Evolutionary conservation across 208 protist genomes (phyloP).

Genomic region (Wallacemonas sp.): DNA sequence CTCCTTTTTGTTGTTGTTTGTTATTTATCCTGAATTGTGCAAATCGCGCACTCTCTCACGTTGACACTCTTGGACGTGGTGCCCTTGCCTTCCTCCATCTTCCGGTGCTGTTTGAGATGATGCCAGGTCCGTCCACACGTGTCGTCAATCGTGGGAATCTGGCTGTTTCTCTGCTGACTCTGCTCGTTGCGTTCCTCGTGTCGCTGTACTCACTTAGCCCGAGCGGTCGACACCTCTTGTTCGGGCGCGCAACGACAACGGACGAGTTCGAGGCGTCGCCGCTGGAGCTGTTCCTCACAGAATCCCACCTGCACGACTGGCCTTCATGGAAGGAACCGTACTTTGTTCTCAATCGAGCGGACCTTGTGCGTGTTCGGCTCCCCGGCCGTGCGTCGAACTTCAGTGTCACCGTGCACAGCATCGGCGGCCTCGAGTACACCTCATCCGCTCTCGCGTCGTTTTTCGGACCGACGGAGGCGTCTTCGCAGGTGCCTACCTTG

Average conservation of each 20-base stretch:
- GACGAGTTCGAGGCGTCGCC: background rate
- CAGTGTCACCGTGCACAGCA: background rate
- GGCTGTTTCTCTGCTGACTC: constrained; percentile 8
- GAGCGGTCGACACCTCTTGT: constrained; percentile 7
- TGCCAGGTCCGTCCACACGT: background rate
- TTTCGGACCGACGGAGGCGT: background rate
- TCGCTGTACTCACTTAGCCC: constrained; percentile 16
- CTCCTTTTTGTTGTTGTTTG: too few species aligned
- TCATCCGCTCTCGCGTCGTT: background rate
- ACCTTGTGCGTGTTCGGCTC: background rate
- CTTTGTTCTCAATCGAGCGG: background rate
- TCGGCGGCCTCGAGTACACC: background rate
- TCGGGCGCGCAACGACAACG: constrained; percentile 7
- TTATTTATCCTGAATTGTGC: too few species aligned
- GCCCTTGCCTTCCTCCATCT: background rate
- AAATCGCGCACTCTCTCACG: too few species aligned
- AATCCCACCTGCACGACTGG: background rate
- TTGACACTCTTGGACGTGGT: too few species aligned
- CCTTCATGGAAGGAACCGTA: background rate
- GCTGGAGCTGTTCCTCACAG: background rate
- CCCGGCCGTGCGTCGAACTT: background rate
- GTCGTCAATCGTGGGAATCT: constrained; percentile 19
- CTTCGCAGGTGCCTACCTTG: background rate
- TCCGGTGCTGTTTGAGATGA: background rate
- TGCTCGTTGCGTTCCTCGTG: constrained; percentile 7